phyloP scores from a whole-genome alignment of 306 rosid species.

The Cicer judaicum region DNA sequence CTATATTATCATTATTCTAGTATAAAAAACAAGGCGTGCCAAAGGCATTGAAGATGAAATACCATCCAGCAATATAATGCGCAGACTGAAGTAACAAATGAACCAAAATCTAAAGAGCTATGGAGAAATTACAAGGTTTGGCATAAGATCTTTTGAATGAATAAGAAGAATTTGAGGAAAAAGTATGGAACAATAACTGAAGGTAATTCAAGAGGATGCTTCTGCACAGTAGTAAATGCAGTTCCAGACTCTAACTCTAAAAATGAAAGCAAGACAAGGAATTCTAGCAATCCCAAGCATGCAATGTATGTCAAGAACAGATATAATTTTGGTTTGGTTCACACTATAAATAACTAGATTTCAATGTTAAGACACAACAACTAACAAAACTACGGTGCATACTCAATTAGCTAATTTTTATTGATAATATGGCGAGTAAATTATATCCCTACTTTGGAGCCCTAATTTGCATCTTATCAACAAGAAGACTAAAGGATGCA shows the following conservation, averaged over 20 bases:
- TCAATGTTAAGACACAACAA: slow-evolving; percentile 26
- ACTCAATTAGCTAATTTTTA: not conserved
- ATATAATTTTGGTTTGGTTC: not conserved
- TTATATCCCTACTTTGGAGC: slow-evolving; percentile 9
- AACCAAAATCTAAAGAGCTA: slow-evolving; percentile 19
- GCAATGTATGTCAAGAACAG: not conserved
- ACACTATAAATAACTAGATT: slow-evolving; percentile 4
- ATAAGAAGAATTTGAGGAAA: slow-evolving; percentile 9
- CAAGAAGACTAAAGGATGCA: not conserved
- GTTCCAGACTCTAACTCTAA: slow-evolving; percentile 4
- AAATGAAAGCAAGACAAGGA: slow-evolving; percentile 19
- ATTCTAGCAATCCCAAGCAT: slow-evolving; percentile 3
- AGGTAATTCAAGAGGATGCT: slow-evolving; percentile 13
- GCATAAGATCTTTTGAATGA: slow-evolving; percentile 2
- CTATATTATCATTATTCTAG: slow-evolving; percentile 5
- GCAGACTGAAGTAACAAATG: slow-evolving; percentile 27
- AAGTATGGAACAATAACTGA: not conserved
- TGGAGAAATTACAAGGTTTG: slow-evolving; percentile 17
- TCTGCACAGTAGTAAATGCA: not conserved
- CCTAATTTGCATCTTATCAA: slow-evolving; percentile 12
- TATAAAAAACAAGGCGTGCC: slow-evolving; percentile 37
- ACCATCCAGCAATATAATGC: not conserved
- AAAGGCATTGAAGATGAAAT: slow-evolving; percentile 22
- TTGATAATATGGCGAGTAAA: slow-evolving; percentile 5
- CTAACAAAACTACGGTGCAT: slow-evolving; percentile 20